Base-by-base conservation (phyloP, 176 grass and related monocot species). In the Hsuehochloa calcarea region DNA sequence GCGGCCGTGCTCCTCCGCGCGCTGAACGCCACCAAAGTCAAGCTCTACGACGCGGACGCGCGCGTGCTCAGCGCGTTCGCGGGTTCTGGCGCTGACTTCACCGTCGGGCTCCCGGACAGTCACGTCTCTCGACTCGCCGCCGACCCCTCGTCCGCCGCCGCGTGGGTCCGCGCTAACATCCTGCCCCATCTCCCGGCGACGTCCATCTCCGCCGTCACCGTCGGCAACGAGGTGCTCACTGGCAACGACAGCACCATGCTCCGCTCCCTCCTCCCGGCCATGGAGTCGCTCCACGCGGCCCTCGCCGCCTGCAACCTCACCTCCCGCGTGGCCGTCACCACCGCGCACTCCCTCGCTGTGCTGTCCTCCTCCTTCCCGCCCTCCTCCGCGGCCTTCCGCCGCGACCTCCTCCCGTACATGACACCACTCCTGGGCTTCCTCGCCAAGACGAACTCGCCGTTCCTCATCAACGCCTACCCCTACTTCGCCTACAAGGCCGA, bases 401-500 rank as follows among this genome's bases (percentile, higher is more conserved):
- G 27, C 59, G 95, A 97, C 8, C 75, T 97, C 44, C 60, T 88
- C 16, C 92, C 92, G 0, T 95, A 85, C 88, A 77, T 95, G 69
- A 12, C 75, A 0, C 92, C 92, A 23, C 79, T 94, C 12, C 87
- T 97, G 29, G 69, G 29, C 16, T 97, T 95, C 91, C 88, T 94
- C 44, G 79, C 83, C 56, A 83, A 86, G 78, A 97, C 84, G 31
- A 35, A 74, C 15, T 80, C 90, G 37, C 95, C 92, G 37, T 97
- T 97, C 85, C 79, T 97, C n/a, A 74, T 97, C 10, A 97, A 97
- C 74, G 95, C 92, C 4, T 97, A 97, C 75, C 95, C 95, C 0
- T 97, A 95, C 82, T 97, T 97, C 75, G 92, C 95, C 0, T 97
- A 97, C 89, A 97, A 95, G 84, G 90, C 75, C 19, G 95, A 97